Evolutionary conservation across 2,329 filamentous ascomycete genomes (phyloP).

Genomic region (Cadophora luteo-olivacea): DNA sequence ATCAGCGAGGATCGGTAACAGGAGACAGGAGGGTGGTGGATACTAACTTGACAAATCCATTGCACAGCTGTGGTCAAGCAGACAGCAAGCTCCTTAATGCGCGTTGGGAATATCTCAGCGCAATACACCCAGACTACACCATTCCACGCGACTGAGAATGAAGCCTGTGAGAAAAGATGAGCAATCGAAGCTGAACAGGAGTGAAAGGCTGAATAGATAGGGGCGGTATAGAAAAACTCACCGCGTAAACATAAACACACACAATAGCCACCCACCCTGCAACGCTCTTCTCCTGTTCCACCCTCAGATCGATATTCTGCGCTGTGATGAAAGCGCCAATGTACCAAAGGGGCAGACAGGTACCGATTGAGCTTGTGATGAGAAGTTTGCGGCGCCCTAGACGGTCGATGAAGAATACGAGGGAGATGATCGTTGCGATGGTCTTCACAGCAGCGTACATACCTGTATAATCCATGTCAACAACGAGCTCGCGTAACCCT

Average conservation of each 20-base stretch:
- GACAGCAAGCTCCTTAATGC: constrained; percentile 37
- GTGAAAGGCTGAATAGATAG: no score
- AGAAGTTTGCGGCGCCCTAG: constrained; percentile 60
- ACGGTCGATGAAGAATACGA: constrained; percentile 64
- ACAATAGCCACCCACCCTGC: constrained; percentile 37
- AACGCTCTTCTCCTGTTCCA: constrained; percentile 22
- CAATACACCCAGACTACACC: constrained; percentile 41
- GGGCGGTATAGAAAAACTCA: constrained; percentile 17
- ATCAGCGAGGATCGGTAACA: background rate
- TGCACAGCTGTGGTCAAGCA: constrained; percentile 34
- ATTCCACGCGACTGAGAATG: constrained; percentile 41
- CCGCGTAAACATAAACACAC: constrained; percentile 38
- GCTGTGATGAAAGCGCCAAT: constrained; percentile 39
- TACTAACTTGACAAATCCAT: constrained; percentile 31
- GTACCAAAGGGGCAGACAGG: constrained; percentile 35
- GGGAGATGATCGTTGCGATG: constrained; percentile 48
- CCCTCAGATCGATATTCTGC: constrained; percentile 28
- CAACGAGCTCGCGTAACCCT: background rate
- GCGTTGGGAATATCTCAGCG: constrained; percentile 39
- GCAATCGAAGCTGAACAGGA: background rate
- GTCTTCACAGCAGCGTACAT: constrained; percentile 38
- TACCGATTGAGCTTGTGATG: constrained; percentile 30
- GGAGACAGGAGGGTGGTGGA: background rate
- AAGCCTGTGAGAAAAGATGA: constrained; percentile 27
- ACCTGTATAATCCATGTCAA: constrained; percentile 19